Percentiles rank a stretch among this genome's conserved stretches.
Conservation (phyloP, 73 alveolate genomes). For the Paramecium octaurelia region DNA sequence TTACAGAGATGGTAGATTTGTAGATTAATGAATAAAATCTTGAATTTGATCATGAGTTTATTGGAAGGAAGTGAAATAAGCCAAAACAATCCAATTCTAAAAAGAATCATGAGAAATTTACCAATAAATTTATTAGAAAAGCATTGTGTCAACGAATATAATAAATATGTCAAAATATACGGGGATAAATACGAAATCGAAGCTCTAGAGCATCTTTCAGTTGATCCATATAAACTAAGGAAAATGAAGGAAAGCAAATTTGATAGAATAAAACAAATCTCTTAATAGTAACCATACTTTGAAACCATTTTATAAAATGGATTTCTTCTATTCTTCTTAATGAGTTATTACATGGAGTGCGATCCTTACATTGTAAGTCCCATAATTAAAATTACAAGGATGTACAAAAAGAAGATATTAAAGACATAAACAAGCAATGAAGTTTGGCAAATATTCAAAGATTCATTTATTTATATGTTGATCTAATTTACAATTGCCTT, state of each 20-base stretch:
- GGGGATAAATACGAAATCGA: conserved; percentile 45
- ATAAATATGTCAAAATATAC: neutral
- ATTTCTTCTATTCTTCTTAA: conserved; percentile 35
- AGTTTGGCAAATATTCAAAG: conserved; percentile 7
- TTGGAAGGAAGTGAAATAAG: conserved; percentile 61
- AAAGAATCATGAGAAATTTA: conserved; percentile 64
- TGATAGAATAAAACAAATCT: neutral
- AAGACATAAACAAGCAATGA: neutral
- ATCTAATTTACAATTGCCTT: neutral
- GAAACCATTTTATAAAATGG: conserved; percentile 56
- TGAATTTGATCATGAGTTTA: conserved; percentile 56
- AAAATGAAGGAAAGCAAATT: neutral
- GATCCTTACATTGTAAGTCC: neutral
- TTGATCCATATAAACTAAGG: conserved; percentile 47
- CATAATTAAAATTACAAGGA: neutral
- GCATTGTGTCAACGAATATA: conserved; percentile 50
- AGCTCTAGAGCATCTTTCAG: conserved; percentile 23
- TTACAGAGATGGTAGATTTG: conserved; percentile 51
- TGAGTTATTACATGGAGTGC: conserved; percentile 43
- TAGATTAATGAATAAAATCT: conserved; percentile 53
- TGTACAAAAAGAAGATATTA: neutral
- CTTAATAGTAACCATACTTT: neutral
- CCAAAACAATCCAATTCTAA: neutral
- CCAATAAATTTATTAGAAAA: conserved; percentile 47
- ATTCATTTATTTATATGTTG: neutral